Base-by-base conservation (phyloP, 1,139 yeast genomes). In the Saccharomyces hybrid region DNA sequence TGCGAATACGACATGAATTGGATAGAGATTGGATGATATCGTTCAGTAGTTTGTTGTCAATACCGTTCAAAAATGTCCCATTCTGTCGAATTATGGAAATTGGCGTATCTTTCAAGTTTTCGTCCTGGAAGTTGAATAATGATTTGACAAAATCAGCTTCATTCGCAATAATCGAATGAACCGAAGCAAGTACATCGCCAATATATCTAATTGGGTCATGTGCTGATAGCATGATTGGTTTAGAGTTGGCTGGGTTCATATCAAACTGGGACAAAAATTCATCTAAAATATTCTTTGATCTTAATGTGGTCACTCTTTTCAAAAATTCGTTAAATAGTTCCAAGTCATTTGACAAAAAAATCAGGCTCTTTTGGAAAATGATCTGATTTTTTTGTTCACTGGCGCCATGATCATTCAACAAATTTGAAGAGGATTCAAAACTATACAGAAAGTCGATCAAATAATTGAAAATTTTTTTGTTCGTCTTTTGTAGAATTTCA, bases 131-230 rank as follows among this genome's bases (percentile, higher is more conserved):
- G 48, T 76, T 77, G 57, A 85, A 78, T 54, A 85, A 65, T 9
- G 79, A 78, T 6, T 78, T 78, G 14, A 93, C 78, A 42, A 86
- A 78, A 66, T 95, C 99, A 42, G 83, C 78, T 69, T 95, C 99
- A 69, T 88, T 88, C 4, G 90, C 96, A 38, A 91, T 84, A n/a
- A 89, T 79, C 0, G 95, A 81, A 66, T 95, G 98, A 12, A 91
- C 78, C 73, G 88, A 88, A 0, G 99, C 99, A 49, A 93, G 73
- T 32, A 93, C 78, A 68, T 90, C 98, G 28, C 98, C 96, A 19
- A 88, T 78, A 62, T 84, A 90, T 56, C 96, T 76, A 19, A 83
- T 75, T 1, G 96, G 88, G 69, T 93, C 97, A 67, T 86, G 88
- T 0, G 91, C 85, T 9, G 85, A 79, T 51, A 85, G 73, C 49